A percentile compares a stretch with the other conserved stretches of the same genome.
Conservation (phyloP, 129 eudicot species). For the Tagetes patula region DNA sequence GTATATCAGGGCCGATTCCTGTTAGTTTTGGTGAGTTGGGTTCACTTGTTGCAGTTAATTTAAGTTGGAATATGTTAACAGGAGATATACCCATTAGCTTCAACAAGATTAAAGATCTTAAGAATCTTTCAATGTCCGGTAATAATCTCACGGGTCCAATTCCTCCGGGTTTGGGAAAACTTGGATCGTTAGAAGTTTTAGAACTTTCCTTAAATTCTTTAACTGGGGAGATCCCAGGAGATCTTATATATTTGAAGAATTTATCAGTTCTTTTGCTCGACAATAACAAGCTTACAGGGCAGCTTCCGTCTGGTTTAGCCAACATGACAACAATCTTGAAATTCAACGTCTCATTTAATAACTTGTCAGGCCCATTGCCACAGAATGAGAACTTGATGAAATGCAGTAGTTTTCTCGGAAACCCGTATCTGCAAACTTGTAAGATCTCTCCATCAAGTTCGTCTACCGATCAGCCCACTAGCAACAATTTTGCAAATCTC, state of each 20-base stretch:
- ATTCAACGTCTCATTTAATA: conserved; percentile 73
- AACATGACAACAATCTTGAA: conserved; percentile 42
- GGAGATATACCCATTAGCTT: conserved; percentile 56
- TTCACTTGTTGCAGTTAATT: conserved; percentile 55
- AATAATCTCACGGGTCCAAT: conserved; percentile 58
- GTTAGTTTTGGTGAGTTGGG: conserved; percentile 44
- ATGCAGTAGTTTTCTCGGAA: conserved; percentile 70
- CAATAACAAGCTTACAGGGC: conserved; percentile 70
- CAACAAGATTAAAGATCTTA: conserved; percentile 53
- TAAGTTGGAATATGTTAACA: conserved; percentile 58
- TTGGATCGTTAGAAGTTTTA: conserved; percentile 53
- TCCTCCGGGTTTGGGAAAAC: conserved; percentile 56
- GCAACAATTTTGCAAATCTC: conserved; percentile 32
- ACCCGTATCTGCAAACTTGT: conserved; percentile 62
- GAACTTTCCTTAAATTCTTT: conserved; percentile 61
- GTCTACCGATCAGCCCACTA: conserved; percentile 49
- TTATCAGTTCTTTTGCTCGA: conserved; percentile 52
- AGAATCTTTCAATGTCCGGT: conserved; percentile 52
- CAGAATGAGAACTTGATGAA: conserved; percentile 43
- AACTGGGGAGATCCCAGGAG: conserved; percentile 65
- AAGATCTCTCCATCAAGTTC: conserved; percentile 45
- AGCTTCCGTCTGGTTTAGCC: conserved; percentile 52
- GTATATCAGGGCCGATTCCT: conserved; percentile 54
- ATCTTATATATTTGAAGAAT: conserved; percentile 47
- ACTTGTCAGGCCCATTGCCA: conserved; percentile 68